Conservation (phyloP, 1,284 basidiomycete species). For the Trametes pubescens region DNA sequence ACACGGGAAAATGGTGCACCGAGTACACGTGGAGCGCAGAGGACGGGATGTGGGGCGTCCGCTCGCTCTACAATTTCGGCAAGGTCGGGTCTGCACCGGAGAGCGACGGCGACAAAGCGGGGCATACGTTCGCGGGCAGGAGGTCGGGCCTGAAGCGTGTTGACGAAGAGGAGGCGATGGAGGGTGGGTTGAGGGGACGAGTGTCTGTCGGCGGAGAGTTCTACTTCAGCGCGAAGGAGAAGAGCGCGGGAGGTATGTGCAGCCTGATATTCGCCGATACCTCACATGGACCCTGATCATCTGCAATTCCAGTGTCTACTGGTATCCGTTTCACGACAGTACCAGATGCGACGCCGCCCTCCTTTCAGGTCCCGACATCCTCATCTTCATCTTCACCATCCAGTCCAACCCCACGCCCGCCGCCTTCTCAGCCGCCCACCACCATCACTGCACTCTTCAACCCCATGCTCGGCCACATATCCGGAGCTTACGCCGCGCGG, state of each 20-base stretch:
- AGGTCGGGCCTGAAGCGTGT: conserved; percentile 65
- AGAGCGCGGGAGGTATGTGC: conserved; percentile 87
- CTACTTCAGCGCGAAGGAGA: conserved; percentile 93
- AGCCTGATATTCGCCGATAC: background rate
- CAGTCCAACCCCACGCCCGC: conserved; percentile 41
- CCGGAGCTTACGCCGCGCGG: conserved; percentile 90
- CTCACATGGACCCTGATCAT: background rate
- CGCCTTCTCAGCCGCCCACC: conserved; percentile 81
- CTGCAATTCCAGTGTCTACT: conserved; percentile 75
- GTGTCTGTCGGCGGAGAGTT: conserved; percentile 94
- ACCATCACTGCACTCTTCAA: conserved; percentile 96
- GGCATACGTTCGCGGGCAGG: conserved; percentile 24
- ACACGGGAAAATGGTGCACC: conserved; percentile 91
- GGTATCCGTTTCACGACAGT: conserved; percentile 93
- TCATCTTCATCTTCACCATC: conserved; percentile 46
- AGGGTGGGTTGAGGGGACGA: conserved; percentile 88
- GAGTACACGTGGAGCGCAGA: conserved; percentile 97
- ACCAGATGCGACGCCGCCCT: conserved; percentile 77
- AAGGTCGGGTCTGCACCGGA: conserved; percentile 47
- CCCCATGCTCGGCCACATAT: conserved; percentile 95
- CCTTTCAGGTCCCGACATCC: conserved; percentile 61
- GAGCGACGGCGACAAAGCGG: conserved; percentile 45
- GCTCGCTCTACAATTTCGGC: conserved; percentile 95
- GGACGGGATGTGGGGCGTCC: conserved; percentile 91
- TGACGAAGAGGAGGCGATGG: conserved; percentile 90